Base-by-base conservation (phyloP, 352 stramenopile genomes). In the Phytophthora cactorum region DNA sequence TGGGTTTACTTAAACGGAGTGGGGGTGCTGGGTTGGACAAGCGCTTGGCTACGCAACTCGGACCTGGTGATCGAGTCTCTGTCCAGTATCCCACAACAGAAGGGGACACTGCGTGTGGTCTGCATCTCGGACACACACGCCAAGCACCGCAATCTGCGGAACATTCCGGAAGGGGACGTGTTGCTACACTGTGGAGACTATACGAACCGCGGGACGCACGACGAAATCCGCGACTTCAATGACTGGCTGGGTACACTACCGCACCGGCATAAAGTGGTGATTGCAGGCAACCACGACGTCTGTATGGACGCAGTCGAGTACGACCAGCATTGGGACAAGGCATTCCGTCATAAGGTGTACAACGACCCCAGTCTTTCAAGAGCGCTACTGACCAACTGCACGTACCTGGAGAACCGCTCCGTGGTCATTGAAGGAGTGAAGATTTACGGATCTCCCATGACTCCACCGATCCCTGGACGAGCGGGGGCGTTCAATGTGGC, bases 101-200 rank as follows among this genome's bases (percentile, higher is more conserved):
- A 77, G 8, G 82, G 79, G 4, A 89, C 80, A 6, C 58, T 96
- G 9, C 78, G 88, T 25, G 70, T 96, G 1, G 86, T 95, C 4
- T 94, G 88, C 66, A 77, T 96, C 60, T 96, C 88, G 0, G 88
- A 96, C 59, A 96, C 88, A 15, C 88, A 96, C 44, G 72, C 68
- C n/a, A 82, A 81, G 32, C 88, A 96, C 60, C 80, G 77, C 6
- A 73, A 84, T 15, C 73, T 99, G 49, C 71, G 53, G 22, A 59
- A 59, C 29, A 31, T 95, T 0, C 83, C 88, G 0, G 51, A 74
- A 4, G 86, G 96, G 36, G 89, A 96, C 59, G 80, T 98, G 32
- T 62, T 98, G 29, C 82, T 98, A 49, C 91, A 97, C 44, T 93
- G 96, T 66, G 87, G 88, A 15, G 93, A 99, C 74, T 94, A 98